Conservation (phyloP, 2,329 filamentous ascomycete species). For the Exophiala mesophila region DNA sequence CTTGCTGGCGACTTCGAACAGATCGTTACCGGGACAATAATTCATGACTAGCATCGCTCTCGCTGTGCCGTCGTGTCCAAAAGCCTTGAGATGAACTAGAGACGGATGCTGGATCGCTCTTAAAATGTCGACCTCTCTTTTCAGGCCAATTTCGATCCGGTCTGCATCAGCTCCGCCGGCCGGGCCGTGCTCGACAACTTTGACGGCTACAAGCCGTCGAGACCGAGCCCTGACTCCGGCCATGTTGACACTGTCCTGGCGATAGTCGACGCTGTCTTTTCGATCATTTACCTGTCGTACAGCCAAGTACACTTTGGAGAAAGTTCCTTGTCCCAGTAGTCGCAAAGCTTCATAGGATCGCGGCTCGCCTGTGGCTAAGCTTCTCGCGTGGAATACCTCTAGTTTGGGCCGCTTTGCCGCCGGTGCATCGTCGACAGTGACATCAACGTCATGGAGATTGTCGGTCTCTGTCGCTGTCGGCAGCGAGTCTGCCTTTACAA, state of each 20-base stretch:
- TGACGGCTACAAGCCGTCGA: conserved; percentile 86
- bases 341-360: conserved; percentile 76
- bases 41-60: conserved; percentile 80
- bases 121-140: conserved; percentile 92
- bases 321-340: conserved; percentile 84
- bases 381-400: conserved; percentile 67
- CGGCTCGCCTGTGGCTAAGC: conserved; percentile 62
- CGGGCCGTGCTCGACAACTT: conserved; percentile 91
- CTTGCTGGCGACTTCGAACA: conserved; percentile 84
- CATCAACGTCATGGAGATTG: conserved; percentile 51
- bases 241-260: conserved; percentile 32
- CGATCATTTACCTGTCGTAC: conserved; percentile 64
- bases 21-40: conserved; percentile 88
- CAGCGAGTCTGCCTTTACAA: conserved; percentile 55
- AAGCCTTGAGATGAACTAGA: conserved; percentile 84
- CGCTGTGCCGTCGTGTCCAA: conserved; percentile 73
- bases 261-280: conserved; percentile 38
- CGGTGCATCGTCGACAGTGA: conserved; percentile 32
- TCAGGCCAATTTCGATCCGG: conserved; percentile 85
- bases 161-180: conserved; percentile 90
- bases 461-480: conserved; percentile 76
- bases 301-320: conserved; percentile 88
- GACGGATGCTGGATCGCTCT: conserved; percentile 83
- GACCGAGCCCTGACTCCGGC: conserved; percentile 48
- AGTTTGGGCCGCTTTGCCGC: conserved; percentile 20